These are phyloP conservation scores for Meripilus lineatus DNA, from an alignment of 1,284 basidiomycete genomes.

Conservation along the genomic window DNA sequence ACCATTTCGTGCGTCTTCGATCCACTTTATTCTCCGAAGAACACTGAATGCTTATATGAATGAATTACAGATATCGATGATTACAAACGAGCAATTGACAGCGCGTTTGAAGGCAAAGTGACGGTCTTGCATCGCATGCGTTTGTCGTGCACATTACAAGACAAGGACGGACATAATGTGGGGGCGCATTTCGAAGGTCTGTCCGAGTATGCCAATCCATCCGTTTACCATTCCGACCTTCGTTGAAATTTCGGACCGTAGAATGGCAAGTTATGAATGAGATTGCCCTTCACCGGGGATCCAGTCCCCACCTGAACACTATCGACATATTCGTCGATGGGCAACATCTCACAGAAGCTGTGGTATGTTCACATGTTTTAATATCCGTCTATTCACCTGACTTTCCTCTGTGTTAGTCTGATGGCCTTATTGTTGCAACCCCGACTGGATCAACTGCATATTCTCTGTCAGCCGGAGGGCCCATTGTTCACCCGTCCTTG, in stretches of 20 bases:
- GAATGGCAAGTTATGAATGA: constrained; percentile 99
- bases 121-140: constrained; percentile 87
- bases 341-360: constrained; percentile 92
- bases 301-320: constrained; percentile 88
- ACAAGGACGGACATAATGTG: constrained; percentile 54
- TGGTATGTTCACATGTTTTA: constrained; percentile 54
- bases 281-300: constrained; percentile 87
- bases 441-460: constrained; percentile 98
- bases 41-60: not conserved
- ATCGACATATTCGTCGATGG: constrained; percentile 96
- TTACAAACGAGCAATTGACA: constrained; percentile 74
- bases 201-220: constrained; percentile 12
- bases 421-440: constrained; percentile 92
- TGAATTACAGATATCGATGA: constrained; percentile 67
- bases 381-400: constrained; percentile 7
- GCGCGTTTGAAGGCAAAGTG: constrained; percentile 69
- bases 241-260: constrained; percentile 20
- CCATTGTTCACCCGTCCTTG: constrained; percentile 92
- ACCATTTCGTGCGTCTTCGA: constrained; percentile 75
- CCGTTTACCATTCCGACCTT: not conserved
- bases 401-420: constrained; percentile 55
- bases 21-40: not conserved
- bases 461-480: constrained; percentile 92
- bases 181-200: constrained; percentile 51
- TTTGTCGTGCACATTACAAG: constrained; percentile 74